phyloP scores from a whole-genome alignment of 257 asterid species.

The Leptodermis oblonga region DNA sequence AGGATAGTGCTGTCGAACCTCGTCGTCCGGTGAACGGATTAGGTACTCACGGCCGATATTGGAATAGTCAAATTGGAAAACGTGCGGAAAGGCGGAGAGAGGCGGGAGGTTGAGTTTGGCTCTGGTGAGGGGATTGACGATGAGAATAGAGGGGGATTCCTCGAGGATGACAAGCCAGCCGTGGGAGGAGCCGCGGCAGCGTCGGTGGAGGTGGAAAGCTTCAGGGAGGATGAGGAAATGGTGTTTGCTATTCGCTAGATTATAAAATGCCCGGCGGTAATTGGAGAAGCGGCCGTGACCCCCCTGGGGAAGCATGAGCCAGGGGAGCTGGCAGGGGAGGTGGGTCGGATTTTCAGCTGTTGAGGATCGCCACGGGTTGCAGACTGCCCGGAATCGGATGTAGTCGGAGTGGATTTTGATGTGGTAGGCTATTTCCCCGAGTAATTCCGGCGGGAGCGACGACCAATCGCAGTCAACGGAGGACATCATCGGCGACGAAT shows the following conservation, averaged over 20 bases:
- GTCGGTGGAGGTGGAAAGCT: constrained; percentile 45
- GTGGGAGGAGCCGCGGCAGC: constrained; percentile 72
- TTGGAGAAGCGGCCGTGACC: constrained; percentile 15
- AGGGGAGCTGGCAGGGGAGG: constrained; percentile 74
- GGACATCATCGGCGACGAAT: constrained; percentile 8
- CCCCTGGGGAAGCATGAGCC: constrained; percentile 74
- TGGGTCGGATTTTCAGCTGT: constrained; percentile 38
- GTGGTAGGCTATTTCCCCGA: constrained; percentile 34
- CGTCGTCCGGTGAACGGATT: constrained; percentile 36
- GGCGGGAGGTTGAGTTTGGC: constrained; percentile 55
- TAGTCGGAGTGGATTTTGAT: constrained; percentile 47
- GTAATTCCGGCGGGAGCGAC: constrained; percentile 65
- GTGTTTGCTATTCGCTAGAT: constrained; percentile 35
- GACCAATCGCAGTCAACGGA: constrained; percentile 69
- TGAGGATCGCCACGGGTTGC: constrained; percentile 51
- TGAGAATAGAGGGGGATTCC: constrained; percentile 59
- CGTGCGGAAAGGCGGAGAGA: constrained; percentile 52
- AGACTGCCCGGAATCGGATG: constrained; percentile 68
- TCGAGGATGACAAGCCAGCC: constrained; percentile 71
- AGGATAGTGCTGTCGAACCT: background rate
- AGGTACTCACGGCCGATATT: constrained; percentile 60
- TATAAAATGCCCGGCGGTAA: constrained; percentile 47
- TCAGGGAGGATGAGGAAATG: constrained; percentile 57
- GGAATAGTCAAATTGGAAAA: constrained; percentile 45
- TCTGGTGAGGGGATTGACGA: constrained; percentile 72